These are phyloP conservation scores for Geranium rotundifolium DNA, from an alignment of 345 rosid species.

Conservation along the genomic window DNA sequence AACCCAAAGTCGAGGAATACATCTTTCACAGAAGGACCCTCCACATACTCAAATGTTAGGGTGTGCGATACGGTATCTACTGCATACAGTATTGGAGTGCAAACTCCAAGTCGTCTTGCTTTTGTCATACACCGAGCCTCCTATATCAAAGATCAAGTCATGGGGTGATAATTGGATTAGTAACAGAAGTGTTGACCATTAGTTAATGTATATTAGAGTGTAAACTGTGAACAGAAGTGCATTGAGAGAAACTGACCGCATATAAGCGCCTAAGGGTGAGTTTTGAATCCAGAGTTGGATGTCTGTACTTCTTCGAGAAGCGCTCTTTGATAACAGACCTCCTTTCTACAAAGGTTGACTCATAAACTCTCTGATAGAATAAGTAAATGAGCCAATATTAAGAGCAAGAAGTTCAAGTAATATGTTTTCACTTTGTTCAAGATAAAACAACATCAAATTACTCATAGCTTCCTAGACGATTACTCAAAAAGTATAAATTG, in stretches of 20 bases:
- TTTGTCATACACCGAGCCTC: constrained; percentile 96
- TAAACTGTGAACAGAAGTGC: neutral
- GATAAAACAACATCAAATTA: neutral
- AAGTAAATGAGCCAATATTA: neutral
- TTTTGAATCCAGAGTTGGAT: constrained; percentile 75
- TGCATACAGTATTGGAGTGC: constrained; percentile 65
- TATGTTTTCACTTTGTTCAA: neutral
- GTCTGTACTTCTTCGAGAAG: constrained; percentile 93
- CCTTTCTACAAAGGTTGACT: constrained; percentile 65
- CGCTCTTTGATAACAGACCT: constrained; percentile 69
- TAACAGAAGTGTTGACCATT: neutral
- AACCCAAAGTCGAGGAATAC: constrained; percentile 63
- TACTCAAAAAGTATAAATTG: neutral
- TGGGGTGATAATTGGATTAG: neutral
- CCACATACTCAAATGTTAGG: constrained; percentile 73
- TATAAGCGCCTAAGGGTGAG: constrained; percentile 73
- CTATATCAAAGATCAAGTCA: constrained; percentile 23
- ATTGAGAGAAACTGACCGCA: constrained; percentile 47
- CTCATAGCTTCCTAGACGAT: constrained; percentile 2
- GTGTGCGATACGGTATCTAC: constrained; percentile 63
- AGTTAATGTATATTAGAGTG: neutral
- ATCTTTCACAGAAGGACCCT: constrained; percentile 75
- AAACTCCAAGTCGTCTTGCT: constrained; percentile 79
- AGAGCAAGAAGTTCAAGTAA: neutral
- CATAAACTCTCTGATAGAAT: constrained; percentile 61